Evolutionary conservation across 768 basidiomycete genomes (phyloP).

Genomic region (Suillus clintonianus): DNA sequence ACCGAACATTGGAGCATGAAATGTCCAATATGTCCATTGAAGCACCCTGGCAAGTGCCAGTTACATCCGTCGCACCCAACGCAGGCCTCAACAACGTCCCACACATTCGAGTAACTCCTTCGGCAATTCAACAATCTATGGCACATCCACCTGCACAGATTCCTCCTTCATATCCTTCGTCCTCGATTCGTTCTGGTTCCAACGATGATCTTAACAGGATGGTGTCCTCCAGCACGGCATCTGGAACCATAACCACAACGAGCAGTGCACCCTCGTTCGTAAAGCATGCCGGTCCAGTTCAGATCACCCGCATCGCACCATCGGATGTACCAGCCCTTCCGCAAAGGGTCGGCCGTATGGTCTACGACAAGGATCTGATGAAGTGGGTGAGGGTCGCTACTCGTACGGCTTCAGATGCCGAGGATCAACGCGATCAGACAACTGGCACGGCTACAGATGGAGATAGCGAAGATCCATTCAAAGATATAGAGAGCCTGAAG

Average conservation of each 20-base stretch:
- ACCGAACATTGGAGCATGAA: slow-evolving; percentile 42
- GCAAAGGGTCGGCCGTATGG: slow-evolving; percentile 83
- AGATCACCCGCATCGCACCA: slow-evolving; percentile 80
- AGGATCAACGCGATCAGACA: slow-evolving; percentile 32
- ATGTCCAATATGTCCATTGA: slow-evolving; percentile 48
- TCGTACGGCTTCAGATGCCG: slow-evolving; percentile 29
- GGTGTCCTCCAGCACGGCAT: slow-evolving; percentile 86
- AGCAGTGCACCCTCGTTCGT: slow-evolving; percentile 80
- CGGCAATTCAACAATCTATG: slow-evolving; percentile 25
- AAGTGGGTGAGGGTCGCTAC: slow-evolving; percentile 76
- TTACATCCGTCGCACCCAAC: slow-evolving; percentile 12
- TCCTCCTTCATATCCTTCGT: slow-evolving; percentile 46
- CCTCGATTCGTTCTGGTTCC: slow-evolving; percentile 50
- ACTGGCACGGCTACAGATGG: slow-evolving; percentile 35
- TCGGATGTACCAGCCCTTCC: slow-evolving; percentile 75
- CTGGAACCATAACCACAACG: slow-evolving; percentile 68
- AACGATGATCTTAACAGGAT: slow-evolving; percentile 84
- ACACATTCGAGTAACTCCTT: slow-evolving; percentile 30
- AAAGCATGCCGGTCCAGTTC: slow-evolving; percentile 79
- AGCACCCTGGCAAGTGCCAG: slow-evolving; percentile 31
- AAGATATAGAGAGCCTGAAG: slow-evolving; percentile 84
- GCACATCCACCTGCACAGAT: slow-evolving; percentile 34
- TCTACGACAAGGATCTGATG: slow-evolving; percentile 82
- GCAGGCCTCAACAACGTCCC: slow-evolving; percentile 19
- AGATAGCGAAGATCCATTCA: slow-evolving; percentile 86